Conservation (phyloP, 2,329 filamentous ascomycete genomes). For the Orbilia brochopaga region DNA sequence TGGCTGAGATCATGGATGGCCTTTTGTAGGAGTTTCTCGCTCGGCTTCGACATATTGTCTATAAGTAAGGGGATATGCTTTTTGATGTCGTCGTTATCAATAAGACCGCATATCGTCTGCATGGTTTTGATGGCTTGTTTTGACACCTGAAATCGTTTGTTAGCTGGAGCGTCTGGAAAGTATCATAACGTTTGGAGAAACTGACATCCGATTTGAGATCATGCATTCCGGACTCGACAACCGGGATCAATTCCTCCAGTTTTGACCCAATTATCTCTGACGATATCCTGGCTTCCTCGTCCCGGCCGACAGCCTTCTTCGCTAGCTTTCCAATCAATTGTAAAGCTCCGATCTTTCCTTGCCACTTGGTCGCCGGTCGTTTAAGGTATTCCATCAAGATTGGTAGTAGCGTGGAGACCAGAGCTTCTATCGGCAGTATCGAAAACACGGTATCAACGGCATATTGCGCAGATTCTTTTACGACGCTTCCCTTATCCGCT, state of each 20-base stretch:
- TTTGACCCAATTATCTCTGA: conserved; percentile 54
- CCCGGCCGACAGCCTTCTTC: conserved; percentile 71
- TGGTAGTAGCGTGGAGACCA: conserved; percentile 82
- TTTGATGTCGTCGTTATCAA: conserved; percentile 95
- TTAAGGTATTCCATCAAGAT: conserved; percentile 75
- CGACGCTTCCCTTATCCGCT: conserved; percentile 85
- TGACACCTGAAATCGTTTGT: conserved; percentile 59
- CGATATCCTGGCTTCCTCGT: conserved; percentile 74
- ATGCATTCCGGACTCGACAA: conserved; percentile 93
- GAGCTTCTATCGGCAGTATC: conserved; percentile 78
- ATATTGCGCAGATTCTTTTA: conserved; percentile 91
- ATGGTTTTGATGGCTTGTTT: conserved; percentile 94
- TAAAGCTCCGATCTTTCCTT: conserved; percentile 87
- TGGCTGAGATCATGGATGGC: conserved; percentile 95
- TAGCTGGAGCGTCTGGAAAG: not conserved
- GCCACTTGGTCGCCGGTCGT: conserved; percentile 93
- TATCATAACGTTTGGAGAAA: conserved; percentile 1
- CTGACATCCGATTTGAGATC: conserved; percentile 87
- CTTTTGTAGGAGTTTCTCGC: conserved; percentile 84
- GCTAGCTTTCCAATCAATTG: conserved; percentile 90
- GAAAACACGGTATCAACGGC: conserved; percentile 87
- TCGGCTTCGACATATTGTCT: conserved; percentile 94
- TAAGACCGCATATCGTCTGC: conserved; percentile 83
- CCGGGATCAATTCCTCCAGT: conserved; percentile 72
- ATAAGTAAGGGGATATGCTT: conserved; percentile 90